Evolutionary conservation across 2,329 filamentous ascomycete genomes (phyloP).

Genomic region (Colletotrichum ledebouriae): DNA sequence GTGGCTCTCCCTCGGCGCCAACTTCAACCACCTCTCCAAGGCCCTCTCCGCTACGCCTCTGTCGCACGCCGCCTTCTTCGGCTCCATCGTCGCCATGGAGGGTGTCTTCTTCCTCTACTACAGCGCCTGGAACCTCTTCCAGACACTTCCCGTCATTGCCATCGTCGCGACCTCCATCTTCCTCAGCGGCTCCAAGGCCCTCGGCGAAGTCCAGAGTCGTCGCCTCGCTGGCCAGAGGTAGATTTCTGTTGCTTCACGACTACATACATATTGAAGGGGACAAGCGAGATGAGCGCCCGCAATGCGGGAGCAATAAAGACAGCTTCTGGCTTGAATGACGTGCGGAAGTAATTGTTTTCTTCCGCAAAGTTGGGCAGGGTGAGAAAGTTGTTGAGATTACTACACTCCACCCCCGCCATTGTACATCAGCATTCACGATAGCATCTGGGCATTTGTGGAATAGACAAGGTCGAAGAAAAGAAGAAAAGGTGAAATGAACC

Average conservation of each 20-base stretch:
- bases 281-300: neutral
- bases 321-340: neutral
- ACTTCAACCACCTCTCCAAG: slow-evolving; percentile 81
- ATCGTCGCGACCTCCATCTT: slow-evolving; percentile 80
- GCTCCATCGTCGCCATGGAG: slow-evolving; percentile 89
- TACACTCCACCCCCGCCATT: slow-evolving; percentile 11
- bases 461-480: slow-evolving; percentile 32
- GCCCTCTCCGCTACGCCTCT: slow-evolving; percentile 83
- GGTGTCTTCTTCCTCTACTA: slow-evolving; percentile 97
- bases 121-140: slow-evolving; percentile 90
- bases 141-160: slow-evolving; percentile 81
- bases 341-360: neutral
- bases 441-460: slow-evolving; percentile 39
- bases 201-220: slow-evolving; percentile 92
- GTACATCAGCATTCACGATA: slow-evolving; percentile 41
- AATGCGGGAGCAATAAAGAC: neutral
- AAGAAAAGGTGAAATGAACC: slow-evolving; percentile 29
- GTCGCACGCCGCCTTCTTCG: slow-evolving; percentile 87
- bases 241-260: slow-evolving; percentile 32
- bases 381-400: neutral
- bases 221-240: slow-evolving; percentile 80
- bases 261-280: neutral
- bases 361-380: neutral
- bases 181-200: slow-evolving; percentile 87
- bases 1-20: slow-evolving; percentile 88